Evolutionary conservation across 768 basidiomycete genomes (phyloP), one percentile per base, ranked within the genome.

Genomic region (Termitomyces sp.): DNA sequence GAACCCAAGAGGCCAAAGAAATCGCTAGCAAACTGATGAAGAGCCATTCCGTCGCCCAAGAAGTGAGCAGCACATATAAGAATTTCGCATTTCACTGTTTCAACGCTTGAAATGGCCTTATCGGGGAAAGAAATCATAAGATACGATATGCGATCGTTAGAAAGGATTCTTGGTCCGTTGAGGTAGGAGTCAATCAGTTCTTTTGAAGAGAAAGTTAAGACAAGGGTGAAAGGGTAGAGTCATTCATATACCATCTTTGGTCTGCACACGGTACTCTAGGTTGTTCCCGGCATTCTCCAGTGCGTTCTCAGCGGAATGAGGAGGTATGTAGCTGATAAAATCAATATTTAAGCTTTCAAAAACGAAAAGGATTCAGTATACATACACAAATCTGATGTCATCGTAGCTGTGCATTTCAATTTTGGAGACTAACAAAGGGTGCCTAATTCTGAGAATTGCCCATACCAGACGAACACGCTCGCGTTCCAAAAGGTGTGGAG

Each of bases 11-110:
- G 73, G 18, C 73, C 69, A 68, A 93, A 88, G 67, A 93, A 85
- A 62, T 93, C 89, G 68, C 91, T 91, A 26, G 88, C 89, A 60
- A 88, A 89, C 58, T 82, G 79, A 71, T 93, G 91, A 18, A 93
- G 77, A 1, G 91, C 88, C 86, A 93, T 92, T 22, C 93, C 93
- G 67, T 95, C 93, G 20, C 91, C 91, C 47, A 93, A 70, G 69
- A 88, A 93, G 68, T 95, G 93, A 7, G 88, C 83, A 4, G 88
- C 86, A 62, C 86, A 87, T 48, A 95, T 80, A 60, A 91, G 73
- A 54, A 93, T 71, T 65, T 93, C 83, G 65, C 79, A 85, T 53
- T 81, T 33, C 54, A 69, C 47, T 55, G 64, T 65, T 13, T 32
- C 53, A 32, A 61, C 55, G 13, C 53, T 53, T n/a, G 62, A 58